Base-by-base conservation (phyloP, 805 yeast genomes). In the Candida wancherniae region DNA sequence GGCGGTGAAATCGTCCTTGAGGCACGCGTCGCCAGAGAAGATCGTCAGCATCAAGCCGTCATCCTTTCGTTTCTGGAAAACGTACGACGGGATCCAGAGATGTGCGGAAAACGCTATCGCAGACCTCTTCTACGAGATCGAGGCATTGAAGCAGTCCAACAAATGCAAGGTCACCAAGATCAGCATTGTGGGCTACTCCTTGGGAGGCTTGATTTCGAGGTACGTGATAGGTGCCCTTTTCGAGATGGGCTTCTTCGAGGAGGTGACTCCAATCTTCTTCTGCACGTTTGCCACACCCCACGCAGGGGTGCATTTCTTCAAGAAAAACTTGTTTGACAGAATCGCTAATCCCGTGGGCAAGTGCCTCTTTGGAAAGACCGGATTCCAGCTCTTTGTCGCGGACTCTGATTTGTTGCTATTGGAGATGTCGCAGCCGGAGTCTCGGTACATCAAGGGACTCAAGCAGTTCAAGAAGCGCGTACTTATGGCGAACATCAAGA, bases 121-220 rank as follows among this genome's bases (percentile, higher is more conserved):
- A 9, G 71, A 65, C 29, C 47, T 65, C 29, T 51, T 63, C 18
- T 62, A 58, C 29, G 69, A 63, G 40, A 58, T 64, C 21, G 70
- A 63, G 36, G 50, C 61, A 1, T 48, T 65, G 30, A 57, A 55
- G 37, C 43, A 47, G 29, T 50, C 51, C 26, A 47, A 53, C 26
- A 42, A 48, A 23, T 43, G 35, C 15, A 47, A 45, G 14, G 84
- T 85, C 8, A 63, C 67, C n/a, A 72, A 77, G 44, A 71, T 90
- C 29, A 83, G 94, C 39, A 64, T 90, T 24, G 69, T 84, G 3
- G 96, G 97, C 0, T 90, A 88, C 54, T 84, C 95, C 0, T 61
- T 90, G 36, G 97, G 97, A 14, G 97, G 97, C 0, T 58, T 88
- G 20, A 75, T 90, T 19, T 68, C 87, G 0, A 64, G 97, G 29